Evolutionary conservation across 192 early-diverging fungal species (phyloP), one percentile per base, ranked within the genome.

Genomic region (Entomortierella beljakovae): DNA sequence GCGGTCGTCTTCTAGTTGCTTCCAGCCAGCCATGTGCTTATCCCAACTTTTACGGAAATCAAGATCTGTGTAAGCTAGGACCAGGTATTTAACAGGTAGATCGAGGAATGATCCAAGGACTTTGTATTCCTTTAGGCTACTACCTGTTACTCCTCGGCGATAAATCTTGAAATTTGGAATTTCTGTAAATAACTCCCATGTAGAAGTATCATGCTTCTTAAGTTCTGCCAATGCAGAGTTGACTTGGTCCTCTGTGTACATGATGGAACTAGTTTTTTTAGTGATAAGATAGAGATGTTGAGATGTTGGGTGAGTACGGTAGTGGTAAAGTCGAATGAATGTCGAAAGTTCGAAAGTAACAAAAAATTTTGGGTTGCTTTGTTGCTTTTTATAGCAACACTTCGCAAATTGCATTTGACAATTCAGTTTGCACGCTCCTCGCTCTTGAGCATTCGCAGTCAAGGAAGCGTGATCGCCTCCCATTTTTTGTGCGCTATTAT

Each of bases 11-110:
- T 67, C 67, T 0, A 86, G 70, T 8, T 58, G 49, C 26, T 64
- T 53, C 53, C 64, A 84, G 25, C 59, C 37, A 18, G 72, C 57
- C 86, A 87, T 87, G 40, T 87, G 80, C 29, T 66, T 67, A 55
- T 87, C 86, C 86, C 86, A 85, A 33, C 49, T 70, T 56, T 80
- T 83, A 37, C 86, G 82, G 52, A 75, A 76, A 34, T 82, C 75
- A 2, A 85, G 65, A 61, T 87, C 86, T 5, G 80, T 73, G 58
- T 87, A 87, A 1, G 83, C 84, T 37, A 60, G 70, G 26, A 81
- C 60, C 1, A 87, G 75, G 10, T 82, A 71, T 11, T 65, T 33
- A 3, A 73, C 61, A 37, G 67, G 70, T 28, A 87, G 59, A 61
- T 85, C 80, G 3, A 46, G 67, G 52, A 64, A 87, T 28, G 57